These are phyloP conservation scores for Amanita exitialis DNA, from an alignment of 768 basidiomycete species.

Conservation along the genomic window DNA sequence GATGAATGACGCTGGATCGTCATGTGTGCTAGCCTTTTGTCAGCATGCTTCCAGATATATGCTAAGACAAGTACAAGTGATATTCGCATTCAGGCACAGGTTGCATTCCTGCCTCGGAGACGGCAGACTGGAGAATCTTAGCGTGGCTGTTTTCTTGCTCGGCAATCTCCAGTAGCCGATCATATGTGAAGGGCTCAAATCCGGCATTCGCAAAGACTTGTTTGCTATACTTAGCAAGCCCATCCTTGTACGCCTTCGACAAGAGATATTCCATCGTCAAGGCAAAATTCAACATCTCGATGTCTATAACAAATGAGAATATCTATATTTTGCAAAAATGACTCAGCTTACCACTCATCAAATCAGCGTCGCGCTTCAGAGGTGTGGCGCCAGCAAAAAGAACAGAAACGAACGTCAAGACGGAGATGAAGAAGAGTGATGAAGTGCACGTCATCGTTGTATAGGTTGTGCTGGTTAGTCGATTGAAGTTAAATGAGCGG, in stretches of 20 bases:
- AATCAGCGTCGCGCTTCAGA: background rate
- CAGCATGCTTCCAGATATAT: background rate
- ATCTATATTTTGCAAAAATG: background rate
- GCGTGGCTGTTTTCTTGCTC: conserved; percentile 50
- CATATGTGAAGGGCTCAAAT: conserved; percentile 37
- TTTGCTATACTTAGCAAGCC: conserved; percentile 33
- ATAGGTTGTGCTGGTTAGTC: background rate
- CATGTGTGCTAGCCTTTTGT: conserved; percentile 26
- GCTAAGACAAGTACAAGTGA: conserved; percentile 28
- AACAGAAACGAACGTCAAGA: background rate
- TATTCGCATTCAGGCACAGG: conserved; percentile 51
- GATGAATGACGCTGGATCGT: conserved; percentile 36
- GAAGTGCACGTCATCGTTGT: background rate
- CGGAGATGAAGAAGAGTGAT: background rate
- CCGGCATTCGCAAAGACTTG: conserved; percentile 37
- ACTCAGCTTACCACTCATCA: background rate
- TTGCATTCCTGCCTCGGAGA: conserved; percentile 25
- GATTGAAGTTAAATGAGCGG: background rate
- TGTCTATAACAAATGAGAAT: conserved; percentile 12
- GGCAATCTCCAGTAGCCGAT: conserved; percentile 39
- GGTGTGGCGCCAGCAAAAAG: background rate
- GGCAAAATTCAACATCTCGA: conserved; percentile 32
- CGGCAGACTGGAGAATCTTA: conserved; percentile 35
- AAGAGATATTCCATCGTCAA: conserved; percentile 36
- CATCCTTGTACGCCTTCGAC: conserved; percentile 32